phyloP scores from a whole-genome alignment of 371 early-diverging fungal species.

The Mortierella sp. region DNA sequence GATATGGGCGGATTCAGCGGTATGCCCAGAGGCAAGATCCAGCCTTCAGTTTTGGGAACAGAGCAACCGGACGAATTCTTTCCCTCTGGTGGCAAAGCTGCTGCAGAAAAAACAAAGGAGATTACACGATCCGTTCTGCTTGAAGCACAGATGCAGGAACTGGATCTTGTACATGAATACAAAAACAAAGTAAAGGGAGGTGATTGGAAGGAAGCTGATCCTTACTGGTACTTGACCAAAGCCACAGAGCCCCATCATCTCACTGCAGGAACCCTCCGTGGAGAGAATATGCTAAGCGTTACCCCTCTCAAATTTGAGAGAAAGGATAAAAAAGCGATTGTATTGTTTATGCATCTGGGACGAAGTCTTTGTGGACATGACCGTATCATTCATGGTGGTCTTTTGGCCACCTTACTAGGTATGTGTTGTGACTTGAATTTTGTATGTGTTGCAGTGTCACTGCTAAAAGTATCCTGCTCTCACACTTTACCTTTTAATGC shows the following conservation, averaged over 20 bases:
- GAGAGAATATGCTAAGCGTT: constrained; percentile 55
- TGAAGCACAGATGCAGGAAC: constrained; percentile 32
- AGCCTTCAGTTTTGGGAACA: constrained; percentile 33
- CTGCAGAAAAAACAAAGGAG: constrained; percentile 28
- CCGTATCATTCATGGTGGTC: constrained; percentile 83
- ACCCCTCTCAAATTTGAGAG: constrained; percentile 51
- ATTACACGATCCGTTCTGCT: constrained; percentile 37
- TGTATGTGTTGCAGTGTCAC: not conserved
- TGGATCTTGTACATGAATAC: constrained; percentile 38
- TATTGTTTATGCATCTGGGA: constrained; percentile 50
- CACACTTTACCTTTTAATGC: not conserved
- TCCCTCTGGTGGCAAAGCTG: not conserved
- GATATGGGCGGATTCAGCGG: constrained; percentile 36
- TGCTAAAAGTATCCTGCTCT: not conserved
- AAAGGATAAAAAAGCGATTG: constrained; percentile 54
- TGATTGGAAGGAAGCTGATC: constrained; percentile 48
- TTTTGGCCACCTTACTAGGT: constrained; percentile 81
- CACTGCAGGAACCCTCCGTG: constrained; percentile 42
- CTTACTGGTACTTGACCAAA: constrained; percentile 51
- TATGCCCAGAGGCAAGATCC: constrained; percentile 41
- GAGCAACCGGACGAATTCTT: constrained; percentile 36
- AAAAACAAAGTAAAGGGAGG: constrained; percentile 35
- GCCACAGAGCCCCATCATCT: constrained; percentile 41
- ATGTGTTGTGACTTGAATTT: constrained; percentile 48
- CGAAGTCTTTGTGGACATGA: constrained; percentile 78